Base-by-base conservation (phyloP, 306 rosid genomes). In the Casuarina cunninghamiana region DNA sequence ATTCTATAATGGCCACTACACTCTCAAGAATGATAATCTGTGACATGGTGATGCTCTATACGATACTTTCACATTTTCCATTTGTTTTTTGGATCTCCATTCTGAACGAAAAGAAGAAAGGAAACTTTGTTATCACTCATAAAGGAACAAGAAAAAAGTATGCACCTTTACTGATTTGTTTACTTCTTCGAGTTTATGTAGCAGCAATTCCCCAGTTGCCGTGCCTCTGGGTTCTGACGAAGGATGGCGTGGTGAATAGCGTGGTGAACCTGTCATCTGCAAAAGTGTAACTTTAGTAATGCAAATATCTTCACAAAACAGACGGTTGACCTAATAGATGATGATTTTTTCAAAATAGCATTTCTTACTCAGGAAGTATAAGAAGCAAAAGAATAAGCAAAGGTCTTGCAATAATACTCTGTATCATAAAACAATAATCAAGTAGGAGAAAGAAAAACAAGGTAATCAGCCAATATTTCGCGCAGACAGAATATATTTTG, bases 161-260 rank as follows among this genome's bases (percentile, higher is more conserved):
- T 79, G 41, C 73, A 94, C 98, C 97, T 90, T 94, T 17, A 89
- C 93, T 68, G 97, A 84, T 90, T 72, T 87, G 69, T 86, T 92
- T 84, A 94, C 89, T 88, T 94, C 98, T 83, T 92, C 95, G 15
- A 94, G 86, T 76, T 89, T 94, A 76, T 88, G 81, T 78, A 94
- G 86, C 50, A 94, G 80, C 46, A 89, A 70, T 21, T 86, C 95
- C 74, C 92, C 88, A 5, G 87, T 80, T 37, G 82, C 32, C 58
- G 78, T 35, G 71, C 81, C 55, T 87, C 90, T 83, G 44, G 84
- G 92, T 69, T 89, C 97, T 39, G 66, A 53, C 3, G 91, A 55
- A 53, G 86, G 72, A 84, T 87, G 67, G 62, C 41, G 87, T 0
- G 90, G 80, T 53, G 97, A 88, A 84, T 87, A 62, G 62, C 41